A percentile compares a stretch with the other conserved stretches of the same genome.
Conservation (phyloP, 1,284 basidiomycete species). For the Cerioporus squamosus region DNA sequence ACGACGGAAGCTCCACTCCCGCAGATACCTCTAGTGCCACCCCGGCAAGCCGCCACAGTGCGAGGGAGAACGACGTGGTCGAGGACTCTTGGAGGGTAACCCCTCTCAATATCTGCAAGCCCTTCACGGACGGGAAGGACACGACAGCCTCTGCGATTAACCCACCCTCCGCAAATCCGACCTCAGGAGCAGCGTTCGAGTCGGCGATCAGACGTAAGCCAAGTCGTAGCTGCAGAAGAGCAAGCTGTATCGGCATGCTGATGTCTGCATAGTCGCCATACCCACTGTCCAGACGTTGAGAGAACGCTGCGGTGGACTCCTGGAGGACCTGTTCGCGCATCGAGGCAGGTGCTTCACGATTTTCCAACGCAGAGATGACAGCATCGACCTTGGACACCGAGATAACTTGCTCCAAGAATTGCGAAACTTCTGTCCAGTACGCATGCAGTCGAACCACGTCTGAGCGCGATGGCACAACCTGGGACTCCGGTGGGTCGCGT, state of each 20-base stretch:
- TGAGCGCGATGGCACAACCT: slow-evolving; percentile 28
- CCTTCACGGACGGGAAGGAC: slow-evolving; percentile 57
- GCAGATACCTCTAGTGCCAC: slow-evolving; percentile 48
- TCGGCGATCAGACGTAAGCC: slow-evolving; percentile 70
- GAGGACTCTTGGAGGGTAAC: slow-evolving; percentile 4
- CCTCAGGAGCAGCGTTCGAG: slow-evolving; percentile 16
- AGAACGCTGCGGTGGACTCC: slow-evolving; percentile 67
- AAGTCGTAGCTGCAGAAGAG: slow-evolving; percentile 70
- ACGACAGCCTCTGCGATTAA: slow-evolving; percentile 42
- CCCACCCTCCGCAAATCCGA: slow-evolving; percentile 8
- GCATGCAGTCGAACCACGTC: slow-evolving; percentile 68
- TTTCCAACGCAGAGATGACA: slow-evolving; percentile 40
- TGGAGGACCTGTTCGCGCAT: slow-evolving; percentile 66
- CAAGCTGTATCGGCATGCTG: slow-evolving; percentile 64
- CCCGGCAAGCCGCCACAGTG: slow-evolving; percentile 59
- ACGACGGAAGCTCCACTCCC: slow-evolving; percentile 36
- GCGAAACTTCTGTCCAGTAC: slow-evolving; percentile 83
- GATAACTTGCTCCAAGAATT: slow-evolving; percentile 68
- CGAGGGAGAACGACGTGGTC: slow-evolving; percentile 31
- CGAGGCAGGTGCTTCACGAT: slow-evolving; percentile 41
- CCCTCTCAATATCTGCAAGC: slow-evolving; percentile 42
- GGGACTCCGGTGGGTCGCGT: slow-evolving; percentile 25
- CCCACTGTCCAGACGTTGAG: slow-evolving; percentile 56
- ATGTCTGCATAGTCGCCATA: slow-evolving; percentile 77
- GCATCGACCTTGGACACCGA: slow-evolving; percentile 50